These are phyloP conservation scores for Aspergillus japonicus DNA, from an alignment of 2,329 filamentous ascomycete species.

Conservation along the genomic window DNA sequence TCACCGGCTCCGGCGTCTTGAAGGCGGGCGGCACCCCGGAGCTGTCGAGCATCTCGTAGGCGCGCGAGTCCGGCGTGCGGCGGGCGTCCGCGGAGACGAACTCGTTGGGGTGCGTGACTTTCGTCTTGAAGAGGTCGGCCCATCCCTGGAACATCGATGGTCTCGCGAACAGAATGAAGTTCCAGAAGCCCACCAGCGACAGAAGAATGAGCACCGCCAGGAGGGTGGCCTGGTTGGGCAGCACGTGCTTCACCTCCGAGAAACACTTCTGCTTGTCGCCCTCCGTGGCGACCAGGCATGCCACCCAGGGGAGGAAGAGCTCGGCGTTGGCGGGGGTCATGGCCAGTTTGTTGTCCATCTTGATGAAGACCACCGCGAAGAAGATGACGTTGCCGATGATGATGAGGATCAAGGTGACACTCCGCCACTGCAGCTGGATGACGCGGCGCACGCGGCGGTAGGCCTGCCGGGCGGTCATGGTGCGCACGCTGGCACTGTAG, in stretches of 20 bases:
- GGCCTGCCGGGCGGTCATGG: conserved; percentile 80
- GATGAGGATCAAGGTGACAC: conserved; percentile 83
- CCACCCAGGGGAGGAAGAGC: conserved; percentile 65
- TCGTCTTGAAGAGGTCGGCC: conserved; percentile 61
- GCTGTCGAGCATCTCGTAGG: conserved; percentile 73
- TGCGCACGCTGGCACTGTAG: conserved; percentile 72
- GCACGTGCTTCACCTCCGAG: conserved; percentile 57
- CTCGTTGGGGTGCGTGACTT: conserved; percentile 60
- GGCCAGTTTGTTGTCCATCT: conserved; percentile 72
- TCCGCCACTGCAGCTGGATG: conserved; percentile 89
- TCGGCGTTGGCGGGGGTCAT: conserved; percentile 54
- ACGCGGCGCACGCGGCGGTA: conserved; percentile 85
- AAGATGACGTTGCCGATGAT: conserved; percentile 91
- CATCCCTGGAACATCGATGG: conserved; percentile 84
- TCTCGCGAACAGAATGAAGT: conserved; percentile 76
- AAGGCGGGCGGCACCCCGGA: conserved; percentile 15
- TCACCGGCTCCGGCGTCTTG: conserved; percentile 36
- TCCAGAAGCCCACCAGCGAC: conserved; percentile 82
- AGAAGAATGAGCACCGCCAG: conserved; percentile 80
- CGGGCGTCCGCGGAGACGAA: conserved; percentile 86
- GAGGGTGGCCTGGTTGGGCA: conserved; percentile 73
- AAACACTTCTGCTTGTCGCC: conserved; percentile 69
- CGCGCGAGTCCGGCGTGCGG: conserved; percentile 62
- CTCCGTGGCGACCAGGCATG: conserved; percentile 62
- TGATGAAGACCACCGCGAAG: conserved; percentile 88